phyloP scores from a whole-genome alignment of 2,329 filamentous ascomycete species.

The Bipolaris sorokiniana region DNA sequence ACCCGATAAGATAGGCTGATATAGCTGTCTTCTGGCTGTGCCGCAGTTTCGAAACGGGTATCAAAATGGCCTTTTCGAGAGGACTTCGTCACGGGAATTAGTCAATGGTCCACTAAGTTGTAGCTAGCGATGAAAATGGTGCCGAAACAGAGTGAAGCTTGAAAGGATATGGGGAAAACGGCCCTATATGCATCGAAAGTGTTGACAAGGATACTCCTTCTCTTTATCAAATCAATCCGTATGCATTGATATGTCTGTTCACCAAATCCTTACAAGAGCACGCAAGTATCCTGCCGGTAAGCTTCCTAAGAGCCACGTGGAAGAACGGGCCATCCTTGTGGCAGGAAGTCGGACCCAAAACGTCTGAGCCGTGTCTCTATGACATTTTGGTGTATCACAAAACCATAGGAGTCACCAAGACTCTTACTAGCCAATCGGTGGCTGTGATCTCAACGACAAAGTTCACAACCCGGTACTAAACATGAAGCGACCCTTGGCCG shows the following conservation, averaged over 20 bases:
- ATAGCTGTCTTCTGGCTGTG: background rate
- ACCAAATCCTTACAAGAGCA: background rate
- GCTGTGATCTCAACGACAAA: constrained; percentile 14
- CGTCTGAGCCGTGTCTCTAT: constrained; percentile 28
- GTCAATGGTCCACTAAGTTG: background rate
- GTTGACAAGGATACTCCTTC: background rate
- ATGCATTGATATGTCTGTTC: background rate
- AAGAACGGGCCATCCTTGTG: constrained; percentile 17
- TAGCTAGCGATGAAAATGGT: background rate
- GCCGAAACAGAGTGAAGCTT: background rate
- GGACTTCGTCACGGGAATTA: background rate
- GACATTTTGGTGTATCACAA: constrained; percentile 17
- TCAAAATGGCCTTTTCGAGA: background rate
- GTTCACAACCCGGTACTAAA: constrained; percentile 20
- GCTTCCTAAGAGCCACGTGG: constrained; percentile 5
- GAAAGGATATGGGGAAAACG: background rate
- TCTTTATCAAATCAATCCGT: background rate
- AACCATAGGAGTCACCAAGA: constrained; percentile 14
- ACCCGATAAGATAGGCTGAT: too few relatives aligned
- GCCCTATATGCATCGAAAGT: background rate
- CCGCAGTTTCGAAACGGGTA: background rate
- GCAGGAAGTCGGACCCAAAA: constrained; percentile 23
- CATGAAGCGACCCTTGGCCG: constrained; percentile 15
- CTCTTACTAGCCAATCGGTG: constrained; percentile 17
- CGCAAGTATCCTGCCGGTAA: background rate